Conservation (phyloP, 1,284 basidiomycete species). For the Puccinia hordei region DNA sequence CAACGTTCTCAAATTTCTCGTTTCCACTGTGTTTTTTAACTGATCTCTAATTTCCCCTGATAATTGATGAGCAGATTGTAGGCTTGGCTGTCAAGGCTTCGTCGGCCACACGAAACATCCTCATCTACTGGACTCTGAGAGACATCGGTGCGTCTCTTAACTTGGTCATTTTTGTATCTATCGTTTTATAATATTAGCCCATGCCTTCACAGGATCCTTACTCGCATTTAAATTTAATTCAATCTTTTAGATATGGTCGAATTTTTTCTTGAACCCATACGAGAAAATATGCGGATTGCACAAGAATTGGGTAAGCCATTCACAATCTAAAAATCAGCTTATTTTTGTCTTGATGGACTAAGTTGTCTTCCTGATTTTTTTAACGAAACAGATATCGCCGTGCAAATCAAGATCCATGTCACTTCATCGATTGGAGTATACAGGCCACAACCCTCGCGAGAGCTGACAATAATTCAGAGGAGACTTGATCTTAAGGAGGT, state of each 20-base stretch:
- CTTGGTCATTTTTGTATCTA: neutral
- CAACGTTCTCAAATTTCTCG: neutral
- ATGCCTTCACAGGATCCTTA: neutral
- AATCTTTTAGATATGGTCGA: constrained; percentile 34
- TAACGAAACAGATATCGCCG: constrained; percentile 11
- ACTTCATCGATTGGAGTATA: constrained; percentile 32
- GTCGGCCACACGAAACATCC: constrained; percentile 16
- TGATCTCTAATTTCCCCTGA: neutral
- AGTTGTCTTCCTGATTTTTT: neutral
- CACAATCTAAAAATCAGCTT: neutral
- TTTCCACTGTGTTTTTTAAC: neutral
- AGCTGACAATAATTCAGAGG: constrained; percentile 18
- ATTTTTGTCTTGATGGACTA: neutral
- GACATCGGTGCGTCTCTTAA: constrained; percentile 33
- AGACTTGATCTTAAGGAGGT: constrained; percentile 1
- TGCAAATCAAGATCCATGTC: constrained; percentile 29
- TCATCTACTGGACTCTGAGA: constrained; percentile 42
- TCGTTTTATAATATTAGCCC: neutral
- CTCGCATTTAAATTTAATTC: neutral
- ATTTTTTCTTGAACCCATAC: constrained; percentile 39
- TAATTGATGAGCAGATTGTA: constrained; percentile 13
- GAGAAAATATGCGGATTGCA: constrained; percentile 27
- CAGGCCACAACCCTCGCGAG: constrained; percentile 25
- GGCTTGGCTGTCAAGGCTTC: constrained; percentile 34
- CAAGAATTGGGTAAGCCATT: constrained; percentile 29